Base-by-base conservation (phyloP, 176 grass and related monocot genomes). In the Phragmites australis region DNA sequence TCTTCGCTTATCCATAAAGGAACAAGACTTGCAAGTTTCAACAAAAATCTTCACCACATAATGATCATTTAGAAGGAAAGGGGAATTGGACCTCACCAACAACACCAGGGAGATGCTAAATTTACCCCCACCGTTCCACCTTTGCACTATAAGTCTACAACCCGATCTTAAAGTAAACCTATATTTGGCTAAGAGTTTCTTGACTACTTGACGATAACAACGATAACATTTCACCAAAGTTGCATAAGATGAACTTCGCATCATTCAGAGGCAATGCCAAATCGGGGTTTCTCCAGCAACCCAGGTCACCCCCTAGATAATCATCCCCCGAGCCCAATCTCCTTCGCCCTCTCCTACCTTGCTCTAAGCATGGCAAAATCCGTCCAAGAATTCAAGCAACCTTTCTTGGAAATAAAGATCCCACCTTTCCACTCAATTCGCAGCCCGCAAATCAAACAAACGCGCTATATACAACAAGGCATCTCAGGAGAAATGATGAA, bases 1-100 rank as follows among this genome's bases (percentile, higher is more conserved):
- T 66, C 12, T 78, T 76, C 45, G 14, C 60, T 84, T 68, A 51
- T 69, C 16, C 50, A 67, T 43, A n/a, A 59, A 79, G 43, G 9
- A 74, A 49, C 58, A 83, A 67, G 47, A 41, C 9, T 27, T 65
- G 52, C 17, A 40, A 75, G 7, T 29, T 27, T 88, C 12, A 40
- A 82, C 58, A 13, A 51, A 79, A 84, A 29, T n/a, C n/a, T 19
- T 68, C 68, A 58, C 49, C 65, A 5, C 59, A 49, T 41, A 22
- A 17, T 31, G 13, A 65, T 44, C 8, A 15, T 50, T 71, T 39
- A 29, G 17, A 62, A 78, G n/a, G 15, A 74, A 50, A 7, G 43
- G 5, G 34, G 23, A 75, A 70, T 54, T 69, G 18, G 12, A 8
- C 11, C 54, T 77, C 46, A 37, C 21, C 48, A 65, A 66, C 19